Evolutionary conservation across 2,329 filamentous ascomycete genomes (phyloP).

Genomic region (Thermothelomyces thermophilus): DNA sequence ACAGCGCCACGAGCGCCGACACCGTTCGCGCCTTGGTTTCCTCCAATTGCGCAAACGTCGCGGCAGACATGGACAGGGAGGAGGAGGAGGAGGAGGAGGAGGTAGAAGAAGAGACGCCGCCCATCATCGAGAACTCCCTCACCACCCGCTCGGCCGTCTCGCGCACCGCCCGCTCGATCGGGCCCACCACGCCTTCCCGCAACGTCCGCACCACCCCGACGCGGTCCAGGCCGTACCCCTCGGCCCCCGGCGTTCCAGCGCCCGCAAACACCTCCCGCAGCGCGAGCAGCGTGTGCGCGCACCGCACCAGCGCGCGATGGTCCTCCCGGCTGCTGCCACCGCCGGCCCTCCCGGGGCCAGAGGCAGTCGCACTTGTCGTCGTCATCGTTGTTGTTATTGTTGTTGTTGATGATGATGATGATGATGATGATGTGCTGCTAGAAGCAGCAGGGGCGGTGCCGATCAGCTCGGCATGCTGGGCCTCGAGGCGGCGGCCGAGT

Average conservation of each 20-base stretch:
- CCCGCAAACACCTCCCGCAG: conserved; percentile 65
- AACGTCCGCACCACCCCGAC: conserved; percentile 68
- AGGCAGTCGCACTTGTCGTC: background rate
- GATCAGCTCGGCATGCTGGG: conserved; percentile 66
- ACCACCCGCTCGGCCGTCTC: conserved; percentile 71
- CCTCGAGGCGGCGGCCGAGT: conserved; percentile 77
- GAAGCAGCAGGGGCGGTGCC: conserved; percentile 34
- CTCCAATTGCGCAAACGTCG: conserved; percentile 60
- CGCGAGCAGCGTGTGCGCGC: conserved; percentile 70
- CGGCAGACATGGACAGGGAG: conserved; percentile 26
- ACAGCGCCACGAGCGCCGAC: conserved; percentile 70
- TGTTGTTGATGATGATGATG: conserved; percentile 16
- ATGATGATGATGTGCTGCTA: conserved; percentile 32
- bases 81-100: background rate
- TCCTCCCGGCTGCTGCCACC: conserved; percentile 50
- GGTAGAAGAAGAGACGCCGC: conserved; percentile 6
- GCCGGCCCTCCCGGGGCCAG: background rate
- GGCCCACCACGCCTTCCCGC: conserved; percentile 58
- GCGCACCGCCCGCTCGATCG: conserved; percentile 67
- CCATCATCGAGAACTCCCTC: conserved; percentile 73
- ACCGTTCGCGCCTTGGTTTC: conserved; percentile 68
- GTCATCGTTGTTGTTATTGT: background rate
- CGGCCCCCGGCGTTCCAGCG: conserved; percentile 37
- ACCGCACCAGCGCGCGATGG: conserved; percentile 72
- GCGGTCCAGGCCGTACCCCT: conserved; percentile 67